phyloP scores from a whole-genome alignment of 1,284 basidiomycete genomes.

The Moniliophthora roreri region DNA sequence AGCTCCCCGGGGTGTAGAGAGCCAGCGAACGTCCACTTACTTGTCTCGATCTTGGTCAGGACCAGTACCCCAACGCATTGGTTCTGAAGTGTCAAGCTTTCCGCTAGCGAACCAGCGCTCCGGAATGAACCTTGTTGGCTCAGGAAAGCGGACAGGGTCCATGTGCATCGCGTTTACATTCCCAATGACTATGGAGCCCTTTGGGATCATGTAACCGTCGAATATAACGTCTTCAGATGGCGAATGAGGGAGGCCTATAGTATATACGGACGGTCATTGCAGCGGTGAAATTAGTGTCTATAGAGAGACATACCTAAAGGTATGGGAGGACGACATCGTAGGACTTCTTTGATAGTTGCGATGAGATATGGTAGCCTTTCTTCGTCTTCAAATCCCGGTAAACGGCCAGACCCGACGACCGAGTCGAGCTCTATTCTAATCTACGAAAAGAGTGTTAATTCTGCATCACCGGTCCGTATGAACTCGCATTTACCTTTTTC shows the following conservation, averaged over 20 bases:
- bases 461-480: no score
- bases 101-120: slow-evolving; percentile 2
- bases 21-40: background rate
- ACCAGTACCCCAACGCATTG: background rate
- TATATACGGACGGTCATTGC: no score
- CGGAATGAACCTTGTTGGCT: background rate
- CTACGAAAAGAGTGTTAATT: no score
- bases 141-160: background rate
- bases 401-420: background rate
- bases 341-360: background rate
- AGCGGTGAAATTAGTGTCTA: no score
- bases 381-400: slow-evolving; percentile 3
- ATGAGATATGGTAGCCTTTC: background rate
- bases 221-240: slow-evolving; percentile 30
- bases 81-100: no score
- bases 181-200: background rate
- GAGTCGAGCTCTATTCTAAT: background rate
- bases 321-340: background rate
- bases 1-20: no score
- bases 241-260: slow-evolving; percentile 29
- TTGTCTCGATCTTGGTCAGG: background rate
- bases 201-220: background rate
- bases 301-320: slow-evolving; percentile 1
- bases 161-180: background rate
- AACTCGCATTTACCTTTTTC: background rate